Evolutionary conservation across 768 basidiomycete genomes (phyloP).

Genomic region (Tephrocybe sp.): DNA sequence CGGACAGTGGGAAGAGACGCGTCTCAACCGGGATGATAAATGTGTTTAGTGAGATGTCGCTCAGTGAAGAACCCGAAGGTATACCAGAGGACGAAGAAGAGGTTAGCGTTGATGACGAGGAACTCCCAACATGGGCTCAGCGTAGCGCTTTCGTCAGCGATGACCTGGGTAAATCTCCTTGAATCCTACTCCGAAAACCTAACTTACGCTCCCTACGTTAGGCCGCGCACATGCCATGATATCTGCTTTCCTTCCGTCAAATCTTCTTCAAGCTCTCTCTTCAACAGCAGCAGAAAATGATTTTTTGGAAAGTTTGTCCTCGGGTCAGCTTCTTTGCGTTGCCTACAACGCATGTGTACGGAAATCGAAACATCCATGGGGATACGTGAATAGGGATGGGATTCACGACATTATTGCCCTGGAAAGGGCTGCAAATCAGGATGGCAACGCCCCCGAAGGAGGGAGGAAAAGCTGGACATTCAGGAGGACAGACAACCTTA

Average conservation of each 20-base stretch:
- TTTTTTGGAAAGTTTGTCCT: constrained; percentile 59
- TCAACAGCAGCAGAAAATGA: constrained; percentile 31
- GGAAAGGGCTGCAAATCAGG: constrained; percentile 44
- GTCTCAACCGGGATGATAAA: constrained; percentile 61
- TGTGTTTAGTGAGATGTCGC: constrained; percentile 43
- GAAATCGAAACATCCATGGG: constrained; percentile 82
- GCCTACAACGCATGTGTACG: constrained; percentile 83
- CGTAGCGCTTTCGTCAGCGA: constrained; percentile 51
- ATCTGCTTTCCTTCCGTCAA: constrained; percentile 50
- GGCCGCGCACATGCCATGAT: constrained; percentile 68
- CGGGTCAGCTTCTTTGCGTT: constrained; percentile 76
- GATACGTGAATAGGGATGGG: constrained; percentile 72
- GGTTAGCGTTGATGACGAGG: constrained; percentile 60
- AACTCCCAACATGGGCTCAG: constrained; percentile 78
- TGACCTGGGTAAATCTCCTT: constrained; percentile 47
- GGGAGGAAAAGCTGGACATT: constrained; percentile 76
- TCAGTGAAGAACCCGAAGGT: constrained; percentile 55
- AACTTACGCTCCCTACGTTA: constrained; percentile 23
- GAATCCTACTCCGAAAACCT: not conserved
- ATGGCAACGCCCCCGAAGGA: constrained; percentile 33
- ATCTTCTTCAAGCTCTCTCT: too few species aligned
- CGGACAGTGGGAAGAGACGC: constrained; percentile 39
- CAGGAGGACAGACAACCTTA: constrained; percentile 79
- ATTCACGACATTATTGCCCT: constrained; percentile 78
- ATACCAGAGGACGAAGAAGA: constrained; percentile 45